Percentiles rank a stretch among this genome's conserved stretches.
Conservation (phyloP, 1,139 yeast species). For the Pichia sp. region DNA sequence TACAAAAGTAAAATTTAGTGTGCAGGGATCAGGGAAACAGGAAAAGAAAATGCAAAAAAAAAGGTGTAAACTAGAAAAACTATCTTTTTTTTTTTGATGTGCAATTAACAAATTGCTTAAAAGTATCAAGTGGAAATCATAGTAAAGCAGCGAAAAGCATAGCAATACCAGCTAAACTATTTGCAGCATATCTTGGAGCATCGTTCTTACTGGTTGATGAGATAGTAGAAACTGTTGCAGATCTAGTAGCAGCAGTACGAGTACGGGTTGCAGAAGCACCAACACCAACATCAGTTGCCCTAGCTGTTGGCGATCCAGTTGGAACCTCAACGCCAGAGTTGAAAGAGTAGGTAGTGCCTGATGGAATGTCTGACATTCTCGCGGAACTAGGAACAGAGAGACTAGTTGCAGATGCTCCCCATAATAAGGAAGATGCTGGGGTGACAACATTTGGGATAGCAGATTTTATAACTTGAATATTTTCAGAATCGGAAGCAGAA, state of each 20-base stretch:
- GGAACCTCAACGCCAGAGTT: neutral
- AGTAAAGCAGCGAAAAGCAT: conserved; percentile 2
- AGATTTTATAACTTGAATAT: conserved; percentile 12
- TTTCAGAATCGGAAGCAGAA: neutral
- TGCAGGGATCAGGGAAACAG: too few relatives aligned
- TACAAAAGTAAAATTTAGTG: too few relatives aligned
- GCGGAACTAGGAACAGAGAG: neutral
- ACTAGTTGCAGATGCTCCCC: conserved; percentile 9
- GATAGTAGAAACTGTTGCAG: neutral
- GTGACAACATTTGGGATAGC: conserved; percentile 16
- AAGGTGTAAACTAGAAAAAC: too few relatives aligned
- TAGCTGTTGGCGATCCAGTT: neutral
- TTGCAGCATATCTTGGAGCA: neutral
- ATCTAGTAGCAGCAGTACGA: neutral
- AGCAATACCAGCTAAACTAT: conserved; percentile 1
- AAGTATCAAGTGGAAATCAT: neutral
- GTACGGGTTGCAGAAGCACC: neutral
- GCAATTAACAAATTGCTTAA: too few relatives aligned
- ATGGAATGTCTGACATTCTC: neutral
- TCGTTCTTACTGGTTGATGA: neutral
- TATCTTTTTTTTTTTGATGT: too few relatives aligned
- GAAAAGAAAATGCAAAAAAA: too few relatives aligned
- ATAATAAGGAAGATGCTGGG: conserved; percentile 8
- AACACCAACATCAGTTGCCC: neutral
- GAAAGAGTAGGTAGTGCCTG: neutral